phyloP scores from a whole-genome alignment of 805 yeast genomes.

The Yarrowia keelungensis region DNA sequence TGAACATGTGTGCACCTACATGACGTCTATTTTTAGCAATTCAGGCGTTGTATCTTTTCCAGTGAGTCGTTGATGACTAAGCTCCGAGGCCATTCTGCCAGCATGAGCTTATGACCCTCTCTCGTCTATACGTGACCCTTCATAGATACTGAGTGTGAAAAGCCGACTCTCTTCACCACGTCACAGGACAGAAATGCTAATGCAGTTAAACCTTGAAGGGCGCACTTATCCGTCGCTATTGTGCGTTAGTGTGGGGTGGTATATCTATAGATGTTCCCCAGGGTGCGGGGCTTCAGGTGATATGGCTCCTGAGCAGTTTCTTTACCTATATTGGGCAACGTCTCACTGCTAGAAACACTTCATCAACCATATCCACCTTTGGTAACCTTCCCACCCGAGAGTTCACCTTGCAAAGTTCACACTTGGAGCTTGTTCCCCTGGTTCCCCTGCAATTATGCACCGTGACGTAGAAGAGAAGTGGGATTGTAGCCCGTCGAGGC shows the following conservation, averaged over 20 bases:
- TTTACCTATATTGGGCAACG: too few relatives aligned
- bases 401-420: neutral
- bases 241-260: slow-evolving; percentile 18
- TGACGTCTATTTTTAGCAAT: neutral
- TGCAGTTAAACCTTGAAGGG: neutral
- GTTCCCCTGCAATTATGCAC: slow-evolving; percentile 33
- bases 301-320: too few relatives aligned
- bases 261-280: neutral
- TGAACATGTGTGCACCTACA: slow-evolving; percentile 11
- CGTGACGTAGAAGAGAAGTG: slow-evolving; percentile 17
- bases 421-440: slow-evolving; percentile 33
- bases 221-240: neutral
- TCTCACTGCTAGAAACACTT: neutral
- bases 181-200: slow-evolving; percentile 8
- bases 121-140: neutral
- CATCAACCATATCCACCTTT: neutral
- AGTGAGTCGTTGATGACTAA: neutral
- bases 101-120: neutral
- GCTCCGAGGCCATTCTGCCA: neutral
- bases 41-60: too few relatives aligned
- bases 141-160: neutral
- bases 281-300: too few relatives aligned
- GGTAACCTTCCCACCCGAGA: neutral
- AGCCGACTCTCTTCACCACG: slow-evolving; percentile 3
- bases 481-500: neutral